A percentile compares a stretch with the other conserved stretches of the same genome.
Conservation (phyloP, 2,329 filamentous ascomycete species). For the Alternaria rosae region DNA sequence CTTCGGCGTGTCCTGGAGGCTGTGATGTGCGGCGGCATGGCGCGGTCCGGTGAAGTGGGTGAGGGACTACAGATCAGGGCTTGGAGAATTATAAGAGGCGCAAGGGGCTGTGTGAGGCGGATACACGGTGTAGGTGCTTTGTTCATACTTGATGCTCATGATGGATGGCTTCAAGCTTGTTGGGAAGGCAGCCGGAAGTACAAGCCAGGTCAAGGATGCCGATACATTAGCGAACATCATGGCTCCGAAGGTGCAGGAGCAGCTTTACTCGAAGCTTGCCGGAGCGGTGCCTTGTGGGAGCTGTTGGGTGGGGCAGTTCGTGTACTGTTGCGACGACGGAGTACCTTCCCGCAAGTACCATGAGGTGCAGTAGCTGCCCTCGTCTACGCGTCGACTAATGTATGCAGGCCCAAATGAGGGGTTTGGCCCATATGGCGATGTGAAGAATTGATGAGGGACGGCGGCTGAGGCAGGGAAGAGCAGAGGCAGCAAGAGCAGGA, state of each 20-base stretch:
- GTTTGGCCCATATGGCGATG: conserved; percentile 6
- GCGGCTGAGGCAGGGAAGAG: not conserved
- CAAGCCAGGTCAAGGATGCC: not conserved
- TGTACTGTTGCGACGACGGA: conserved; percentile 25
- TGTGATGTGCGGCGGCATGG: not conserved
- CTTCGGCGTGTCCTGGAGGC: not conserved
- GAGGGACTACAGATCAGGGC: not conserved
- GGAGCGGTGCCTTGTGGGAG: conserved; percentile 26
- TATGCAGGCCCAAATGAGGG: conserved; percentile 36
- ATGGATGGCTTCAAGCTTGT: not conserved
- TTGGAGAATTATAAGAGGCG: not conserved
- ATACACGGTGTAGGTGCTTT: not conserved
- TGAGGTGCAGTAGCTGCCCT: conserved; percentile 32
- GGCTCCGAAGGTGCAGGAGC: conserved; percentile 27
- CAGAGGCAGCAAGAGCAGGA: not conserved
- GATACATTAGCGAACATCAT: conserved; percentile 10
- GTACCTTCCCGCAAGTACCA: conserved; percentile 29
- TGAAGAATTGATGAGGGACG: conserved; percentile 13
- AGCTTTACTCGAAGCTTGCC: conserved; percentile 20
- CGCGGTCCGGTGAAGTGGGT: not conserved
- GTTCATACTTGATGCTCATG: not conserved
- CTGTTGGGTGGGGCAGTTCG: conserved; percentile 7
- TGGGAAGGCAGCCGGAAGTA: not conserved
- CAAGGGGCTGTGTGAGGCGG: not conserved
- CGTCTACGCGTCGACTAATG: conserved; percentile 33